Conservation (phyloP, 2,329 filamentous ascomycete species). For the Taxawa tesnikishii region DNA sequence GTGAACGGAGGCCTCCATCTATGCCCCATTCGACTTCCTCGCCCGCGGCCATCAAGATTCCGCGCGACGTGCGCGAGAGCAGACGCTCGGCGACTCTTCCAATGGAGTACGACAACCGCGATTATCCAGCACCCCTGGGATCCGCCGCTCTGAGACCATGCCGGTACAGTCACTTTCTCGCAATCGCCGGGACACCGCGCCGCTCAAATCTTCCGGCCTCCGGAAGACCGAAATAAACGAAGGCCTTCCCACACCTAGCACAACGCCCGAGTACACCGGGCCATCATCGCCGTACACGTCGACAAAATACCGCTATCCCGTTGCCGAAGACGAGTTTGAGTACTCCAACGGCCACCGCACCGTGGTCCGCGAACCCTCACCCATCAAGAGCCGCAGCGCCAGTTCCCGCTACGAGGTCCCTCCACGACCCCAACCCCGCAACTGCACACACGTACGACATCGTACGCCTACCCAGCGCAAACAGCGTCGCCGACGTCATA, state of each 20-base stretch:
- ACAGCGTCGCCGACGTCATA: too few species aligned
- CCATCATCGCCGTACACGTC: slow-evolving; percentile 5
- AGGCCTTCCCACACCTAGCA: slow-evolving; percentile 14
- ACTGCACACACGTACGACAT: too few species aligned
- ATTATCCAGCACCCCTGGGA: slow-evolving; percentile 19
- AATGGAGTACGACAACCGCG: slow-evolving; percentile 5
- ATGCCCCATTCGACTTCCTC: slow-evolving; percentile 26
- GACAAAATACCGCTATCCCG: slow-evolving; percentile 13
- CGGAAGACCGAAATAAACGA: slow-evolving; percentile 15
- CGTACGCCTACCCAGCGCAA: too few species aligned
- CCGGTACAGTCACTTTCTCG: slow-evolving; percentile 12
- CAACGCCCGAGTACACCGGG: slow-evolving; percentile 12
- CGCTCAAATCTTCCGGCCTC: slow-evolving; percentile 11
- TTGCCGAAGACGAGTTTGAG: slow-evolving; percentile 16
- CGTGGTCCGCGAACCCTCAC: slow-evolving; percentile 3
- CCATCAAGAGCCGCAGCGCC: too few species aligned
- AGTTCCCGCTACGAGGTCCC: too few species aligned
- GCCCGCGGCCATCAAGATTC: slow-evolving; percentile 16
- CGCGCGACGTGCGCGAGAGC: slow-evolving; percentile 8
- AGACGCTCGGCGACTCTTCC: slow-evolving; percentile 17
- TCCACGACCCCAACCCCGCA: too few species aligned
- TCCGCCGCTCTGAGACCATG: slow-evolving; percentile 32
- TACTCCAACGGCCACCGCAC: slow-evolving; percentile 10
- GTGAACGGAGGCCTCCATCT: slow-evolving; percentile 15
- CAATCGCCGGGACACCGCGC: slow-evolving; percentile 3